phyloP scores from a whole-genome alignment of 495 filamentous ascomycete species.

The Hypomontagnella monticulosa region DNA sequence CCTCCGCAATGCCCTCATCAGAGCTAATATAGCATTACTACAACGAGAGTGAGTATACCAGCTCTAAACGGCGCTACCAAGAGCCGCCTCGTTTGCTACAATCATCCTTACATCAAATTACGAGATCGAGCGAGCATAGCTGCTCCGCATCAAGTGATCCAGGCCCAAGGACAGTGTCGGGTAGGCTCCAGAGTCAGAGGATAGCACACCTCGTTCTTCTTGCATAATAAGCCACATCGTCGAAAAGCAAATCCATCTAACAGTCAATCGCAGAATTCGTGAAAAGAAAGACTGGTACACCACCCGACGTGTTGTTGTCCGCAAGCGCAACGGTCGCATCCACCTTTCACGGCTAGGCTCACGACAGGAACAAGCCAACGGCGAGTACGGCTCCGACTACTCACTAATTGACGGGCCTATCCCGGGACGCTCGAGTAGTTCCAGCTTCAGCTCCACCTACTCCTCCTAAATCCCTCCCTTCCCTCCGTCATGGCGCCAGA shows the following conservation, averaged over 20 bases:
- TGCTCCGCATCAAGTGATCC: constrained; percentile 12
- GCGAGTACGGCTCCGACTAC: constrained; percentile 30
- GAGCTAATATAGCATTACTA: constrained; percentile 37
- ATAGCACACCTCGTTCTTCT: neutral
- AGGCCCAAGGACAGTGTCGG: neutral
- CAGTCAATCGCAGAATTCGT: constrained; percentile 19
- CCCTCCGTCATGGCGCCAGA: constrained; percentile 19
- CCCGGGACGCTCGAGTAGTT: constrained; percentile 20
- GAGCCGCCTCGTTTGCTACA: neutral
- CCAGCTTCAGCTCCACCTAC: constrained; percentile 30
- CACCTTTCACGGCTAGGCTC: constrained; percentile 39
- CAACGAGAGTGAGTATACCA: constrained; percentile 37
- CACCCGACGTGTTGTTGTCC: constrained; percentile 35
- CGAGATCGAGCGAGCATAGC: neutral
- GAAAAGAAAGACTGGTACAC: constrained; percentile 41
- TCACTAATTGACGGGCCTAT: constrained; percentile 25
- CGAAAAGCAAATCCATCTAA: neutral
- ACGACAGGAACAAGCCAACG: constrained; percentile 7
- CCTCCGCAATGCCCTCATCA: constrained; percentile 36
- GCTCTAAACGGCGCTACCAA: neutral
- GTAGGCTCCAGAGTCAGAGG: neutral
- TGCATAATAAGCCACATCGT: neutral
- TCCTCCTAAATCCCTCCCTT: constrained; percentile 2
- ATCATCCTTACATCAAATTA: neutral
- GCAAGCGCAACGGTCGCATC: constrained; percentile 41